A percentile compares a stretch with the other conserved stretches of the same genome.
Evolutionary conservation across 2,329 filamentous ascomycete species (phyloP).

Genomic region (Fusarium multiceps): DNA sequence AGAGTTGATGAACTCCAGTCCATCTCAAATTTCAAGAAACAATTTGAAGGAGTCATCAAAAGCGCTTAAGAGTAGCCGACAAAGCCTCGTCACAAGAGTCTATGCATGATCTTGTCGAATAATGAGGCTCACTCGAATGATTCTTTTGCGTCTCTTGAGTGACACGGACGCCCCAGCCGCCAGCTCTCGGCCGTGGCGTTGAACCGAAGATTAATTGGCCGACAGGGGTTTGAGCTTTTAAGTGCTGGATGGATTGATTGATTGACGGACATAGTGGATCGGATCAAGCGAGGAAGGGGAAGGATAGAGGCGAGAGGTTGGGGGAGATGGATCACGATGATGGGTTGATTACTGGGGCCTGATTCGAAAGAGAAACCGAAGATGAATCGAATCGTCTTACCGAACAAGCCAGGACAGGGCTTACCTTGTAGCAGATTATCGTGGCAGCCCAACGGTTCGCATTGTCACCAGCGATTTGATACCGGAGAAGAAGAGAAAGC

Average conservation of each 20-base stretch:
- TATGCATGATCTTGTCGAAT: conserved; percentile 3
- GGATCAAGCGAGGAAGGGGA: conserved; percentile 23
- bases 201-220: conserved; percentile 14
- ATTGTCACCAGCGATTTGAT: neutral
- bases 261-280: conserved; percentile 3
- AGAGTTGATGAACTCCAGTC: conserved; percentile 7
- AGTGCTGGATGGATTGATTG: conserved; percentile 10
- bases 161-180: conserved; percentile 12
- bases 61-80: conserved; percentile 1
- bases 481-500: neutral
- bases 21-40: neutral
- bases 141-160: conserved; percentile 15
- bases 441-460: conserved; percentile 13
- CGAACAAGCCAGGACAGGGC: neutral
- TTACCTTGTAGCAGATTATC: conserved; percentile 7
- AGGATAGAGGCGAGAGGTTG: conserved; percentile 12
- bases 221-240: conserved; percentile 11
- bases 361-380: conserved; percentile 19
- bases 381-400: conserved; percentile 9
- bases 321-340: conserved; percentile 8
- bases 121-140: conserved; percentile 32
- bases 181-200: conserved; percentile 23
- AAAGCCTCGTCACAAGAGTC: neutral
- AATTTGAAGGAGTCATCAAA: neutral
- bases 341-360: conserved; percentile 22